A percentile compares a stretch with the other conserved stretches of the same genome.
Evolutionary conservation across 129 eudicot genomes (phyloP).

Genomic region (Flaveria sonorensis): DNA sequence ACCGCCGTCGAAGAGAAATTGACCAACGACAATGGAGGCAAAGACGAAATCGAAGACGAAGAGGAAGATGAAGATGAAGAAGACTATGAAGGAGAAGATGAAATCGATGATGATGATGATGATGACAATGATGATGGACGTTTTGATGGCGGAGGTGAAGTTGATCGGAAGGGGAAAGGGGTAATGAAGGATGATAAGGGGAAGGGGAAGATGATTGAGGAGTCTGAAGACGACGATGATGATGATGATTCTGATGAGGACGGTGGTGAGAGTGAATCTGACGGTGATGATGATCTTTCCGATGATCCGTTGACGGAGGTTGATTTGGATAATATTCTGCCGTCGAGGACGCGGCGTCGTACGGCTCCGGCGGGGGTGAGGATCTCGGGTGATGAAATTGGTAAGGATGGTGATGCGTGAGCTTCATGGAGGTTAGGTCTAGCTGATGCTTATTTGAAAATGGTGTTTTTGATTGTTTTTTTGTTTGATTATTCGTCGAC

Average conservation of each 20-base stretch:
- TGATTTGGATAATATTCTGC: constrained; percentile 89
- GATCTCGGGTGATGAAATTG: constrained; percentile 34
- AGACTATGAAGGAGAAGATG: constrained; percentile 26
- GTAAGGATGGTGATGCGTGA: constrained; percentile 29
- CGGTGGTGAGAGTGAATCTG: constrained; percentile 34
- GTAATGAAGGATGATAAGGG: constrained; percentile 71
- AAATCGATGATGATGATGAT: constrained; percentile 21
- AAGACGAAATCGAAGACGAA: constrained; percentile 32
- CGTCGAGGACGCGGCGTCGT: constrained; percentile 86
- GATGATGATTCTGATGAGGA: constrained; percentile 52
- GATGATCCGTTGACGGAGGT: constrained; percentile 97
- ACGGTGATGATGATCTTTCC: constrained; percentile 62
- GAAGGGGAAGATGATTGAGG: constrained; percentile 76
- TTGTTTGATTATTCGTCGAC: not conserved
- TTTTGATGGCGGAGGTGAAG: constrained; percentile 35
- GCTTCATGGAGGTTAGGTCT: constrained; percentile 32
- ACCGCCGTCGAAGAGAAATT: constrained; percentile 26
- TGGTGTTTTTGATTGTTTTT: constrained; percentile 14
- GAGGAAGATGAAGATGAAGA: constrained; percentile 43
- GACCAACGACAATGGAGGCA: constrained; percentile 5
- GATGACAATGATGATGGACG: constrained; percentile 40
- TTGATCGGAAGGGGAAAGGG: constrained; percentile 67
- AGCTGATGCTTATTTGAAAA: not conserved
- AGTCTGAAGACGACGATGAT: constrained; percentile 44
- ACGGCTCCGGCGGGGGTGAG: constrained; percentile 46